Percentiles rank a stretch among this genome's conserved stretches.
phyloP scores from a whole-genome alignment of 2,329 filamentous ascomycete genomes.

The Hymenoscyphus fraxineus region DNA sequence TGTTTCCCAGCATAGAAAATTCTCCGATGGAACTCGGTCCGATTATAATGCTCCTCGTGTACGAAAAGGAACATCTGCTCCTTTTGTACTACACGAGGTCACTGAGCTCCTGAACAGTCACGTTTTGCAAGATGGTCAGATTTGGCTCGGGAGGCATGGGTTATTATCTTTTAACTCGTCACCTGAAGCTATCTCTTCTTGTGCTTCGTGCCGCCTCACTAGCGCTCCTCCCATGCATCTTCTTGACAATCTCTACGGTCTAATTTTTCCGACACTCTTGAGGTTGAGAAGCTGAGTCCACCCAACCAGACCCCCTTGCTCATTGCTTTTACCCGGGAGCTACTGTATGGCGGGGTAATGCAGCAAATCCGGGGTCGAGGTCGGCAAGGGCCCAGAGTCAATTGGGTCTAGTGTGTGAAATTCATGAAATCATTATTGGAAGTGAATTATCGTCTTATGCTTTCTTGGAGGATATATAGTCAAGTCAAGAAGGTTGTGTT shows the following conservation, averaged over 20 bases:
- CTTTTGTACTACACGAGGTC: slow-evolving; percentile 1
- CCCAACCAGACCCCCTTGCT: slow-evolving; percentile 5
- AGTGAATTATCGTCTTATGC: not conserved
- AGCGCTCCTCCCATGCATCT: slow-evolving; percentile 9
- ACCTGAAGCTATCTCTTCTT: not conserved
- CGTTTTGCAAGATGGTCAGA: not conserved
- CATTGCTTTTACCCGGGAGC: not conserved
- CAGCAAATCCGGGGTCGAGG: not conserved
- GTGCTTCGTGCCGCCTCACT: not conserved
- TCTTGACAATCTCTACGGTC: not conserved
- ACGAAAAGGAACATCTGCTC: not conserved
- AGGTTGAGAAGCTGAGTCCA: not conserved
- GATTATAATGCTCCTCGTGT: not conserved
- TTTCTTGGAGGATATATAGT: not conserved
- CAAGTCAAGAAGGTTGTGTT: not conserved
- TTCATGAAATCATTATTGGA: not conserved
- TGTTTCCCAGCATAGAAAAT: not conserved
- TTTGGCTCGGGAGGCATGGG: not conserved
- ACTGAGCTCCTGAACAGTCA: not conserved
- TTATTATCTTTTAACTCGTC: not conserved
- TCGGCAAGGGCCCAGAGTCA: not conserved
- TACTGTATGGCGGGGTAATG: slow-evolving; percentile 13
- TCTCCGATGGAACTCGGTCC: slow-evolving; percentile 3
- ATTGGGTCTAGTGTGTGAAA: not conserved
- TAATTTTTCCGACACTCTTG: slow-evolving; percentile 13